Evolutionary conservation across 1,139 yeast genomes (phyloP).

Genomic region (Nakaseomyces glabratus): DNA sequence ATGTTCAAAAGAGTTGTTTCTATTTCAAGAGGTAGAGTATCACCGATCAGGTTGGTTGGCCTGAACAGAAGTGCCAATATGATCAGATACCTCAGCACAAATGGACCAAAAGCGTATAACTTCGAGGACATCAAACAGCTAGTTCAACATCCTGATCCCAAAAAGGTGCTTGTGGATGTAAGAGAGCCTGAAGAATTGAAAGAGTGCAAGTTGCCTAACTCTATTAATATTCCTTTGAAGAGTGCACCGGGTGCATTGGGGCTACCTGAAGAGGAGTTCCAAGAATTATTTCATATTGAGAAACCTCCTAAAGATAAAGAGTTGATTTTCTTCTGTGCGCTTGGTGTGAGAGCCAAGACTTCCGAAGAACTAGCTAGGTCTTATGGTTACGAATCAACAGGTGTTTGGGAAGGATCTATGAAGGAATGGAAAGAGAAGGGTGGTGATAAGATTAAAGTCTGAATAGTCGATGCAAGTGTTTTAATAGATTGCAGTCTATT

Average conservation of each 20-base stretch:
- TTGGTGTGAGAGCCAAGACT: slow-evolving; percentile 84
- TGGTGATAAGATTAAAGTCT: slow-evolving; percentile 14
- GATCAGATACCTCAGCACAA: slow-evolving; percentile 15
- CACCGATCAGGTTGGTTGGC: slow-evolving; percentile 4
- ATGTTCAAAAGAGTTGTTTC: too few relatives aligned
- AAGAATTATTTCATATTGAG: slow-evolving; percentile 69
- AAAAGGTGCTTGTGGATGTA: slow-evolving; percentile 67
- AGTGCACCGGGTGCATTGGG: slow-evolving; percentile 92
- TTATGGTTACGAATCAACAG: slow-evolving; percentile 73
- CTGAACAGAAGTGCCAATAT: slow-evolving; percentile 3
- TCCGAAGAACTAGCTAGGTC: slow-evolving; percentile 89
- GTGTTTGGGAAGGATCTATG: slow-evolving; percentile 75
- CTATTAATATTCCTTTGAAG: slow-evolving; percentile 83
- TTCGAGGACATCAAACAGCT: slow-evolving; percentile 50
- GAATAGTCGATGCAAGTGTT: not conserved
- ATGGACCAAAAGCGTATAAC: slow-evolving; percentile 37
- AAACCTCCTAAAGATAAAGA: slow-evolving; percentile 69
- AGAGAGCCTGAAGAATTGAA: slow-evolving; percentile 77
- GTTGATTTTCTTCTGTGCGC: slow-evolving; percentile 83
- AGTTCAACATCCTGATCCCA: slow-evolving; percentile 36
- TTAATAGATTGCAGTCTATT: not conserved
- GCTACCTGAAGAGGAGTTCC: slow-evolving; percentile 67
- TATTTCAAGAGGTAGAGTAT: too few relatives aligned
- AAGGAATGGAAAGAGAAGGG: slow-evolving; percentile 55
- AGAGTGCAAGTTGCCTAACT: slow-evolving; percentile 68